Conservation (phyloP, 75 land plant species). For the Selaginella tamariscina region DNA sequence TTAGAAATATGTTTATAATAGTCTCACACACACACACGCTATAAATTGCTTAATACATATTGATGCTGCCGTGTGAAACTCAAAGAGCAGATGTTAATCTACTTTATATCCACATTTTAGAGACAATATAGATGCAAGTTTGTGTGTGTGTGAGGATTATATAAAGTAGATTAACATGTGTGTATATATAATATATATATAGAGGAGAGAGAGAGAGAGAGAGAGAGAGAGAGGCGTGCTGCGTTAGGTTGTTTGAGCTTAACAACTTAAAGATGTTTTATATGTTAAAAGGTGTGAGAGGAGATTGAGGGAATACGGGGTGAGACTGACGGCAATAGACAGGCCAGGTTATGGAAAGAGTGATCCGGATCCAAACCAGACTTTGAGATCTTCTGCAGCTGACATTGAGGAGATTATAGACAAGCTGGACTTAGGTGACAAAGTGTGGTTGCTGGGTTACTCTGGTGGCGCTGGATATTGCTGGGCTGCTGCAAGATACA, state of each 20-base stretch:
- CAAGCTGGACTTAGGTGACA: constrained; percentile 19
- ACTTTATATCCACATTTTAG: too few species aligned
- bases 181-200: too few species aligned
- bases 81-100: too few species aligned
- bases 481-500: constrained; percentile 31
- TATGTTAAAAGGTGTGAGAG: constrained; percentile 15
- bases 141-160: too few species aligned
- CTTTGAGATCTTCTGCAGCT: constrained; percentile 15
- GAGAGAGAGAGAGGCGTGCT: too few species aligned
- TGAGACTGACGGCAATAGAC: constrained; percentile 24
- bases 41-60: too few species aligned
- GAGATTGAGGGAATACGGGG: constrained; percentile 21
- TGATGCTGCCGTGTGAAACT: too few species aligned
- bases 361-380: constrained; percentile 19
- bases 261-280: background rate
- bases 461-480: constrained; percentile 26
- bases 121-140: too few species aligned
- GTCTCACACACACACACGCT: background rate
- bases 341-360: constrained; percentile 28
- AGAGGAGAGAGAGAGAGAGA: too few species aligned
- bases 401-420: constrained; percentile 21
- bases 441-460: constrained; percentile 25
- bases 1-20: too few species aligned
- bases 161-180: too few species aligned
- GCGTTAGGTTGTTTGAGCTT: too few species aligned